phyloP scores from a whole-genome alignment of 495 filamentous ascomycete species.

The Podospora bellae-mahoneyi region DNA sequence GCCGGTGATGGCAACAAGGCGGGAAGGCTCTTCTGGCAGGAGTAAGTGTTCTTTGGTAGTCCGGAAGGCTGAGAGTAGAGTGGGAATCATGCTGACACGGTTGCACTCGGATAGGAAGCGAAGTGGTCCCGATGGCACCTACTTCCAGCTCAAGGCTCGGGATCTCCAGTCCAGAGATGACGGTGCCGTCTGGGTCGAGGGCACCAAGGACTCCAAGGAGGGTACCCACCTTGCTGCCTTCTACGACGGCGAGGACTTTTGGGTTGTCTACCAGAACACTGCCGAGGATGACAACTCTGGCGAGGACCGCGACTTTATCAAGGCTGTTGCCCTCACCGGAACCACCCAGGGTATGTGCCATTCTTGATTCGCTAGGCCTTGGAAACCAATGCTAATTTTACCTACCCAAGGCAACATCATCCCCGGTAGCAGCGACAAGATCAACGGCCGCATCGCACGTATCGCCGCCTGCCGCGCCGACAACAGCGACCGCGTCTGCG shows the following conservation, averaged over 20 bases:
- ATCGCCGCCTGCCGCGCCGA: slow-evolving; percentile 7
- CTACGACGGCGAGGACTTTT: background rate
- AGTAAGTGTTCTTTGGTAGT: background rate
- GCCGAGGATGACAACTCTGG: background rate
- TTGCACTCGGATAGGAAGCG: background rate
- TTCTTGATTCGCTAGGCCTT: too few relatives aligned
- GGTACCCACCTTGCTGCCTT: background rate
- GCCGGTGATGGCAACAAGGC: background rate
- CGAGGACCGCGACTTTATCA: background rate
- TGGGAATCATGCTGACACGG: too few relatives aligned
- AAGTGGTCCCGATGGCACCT: background rate
- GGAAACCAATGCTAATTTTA: too few relatives aligned
- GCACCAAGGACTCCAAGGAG: slow-evolving; percentile 1
- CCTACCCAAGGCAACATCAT: background rate
- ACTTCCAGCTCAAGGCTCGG: background rate
- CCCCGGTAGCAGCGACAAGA: background rate
- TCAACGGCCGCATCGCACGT: background rate
- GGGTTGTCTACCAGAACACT: slow-evolving; percentile 1
- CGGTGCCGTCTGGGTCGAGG: slow-evolving; percentile 2
- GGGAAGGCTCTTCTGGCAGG: slow-evolving; percentile 1
- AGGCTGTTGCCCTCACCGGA: background rate
- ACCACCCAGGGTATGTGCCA: background rate
- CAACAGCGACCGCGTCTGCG: slow-evolving; percentile 2
- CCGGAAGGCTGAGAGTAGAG: too few relatives aligned
- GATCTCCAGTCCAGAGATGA: background rate